Evolutionary conservation across 2,329 filamentous ascomycete genomes (phyloP).

Genomic region (Leptographium radiaticola): DNA sequence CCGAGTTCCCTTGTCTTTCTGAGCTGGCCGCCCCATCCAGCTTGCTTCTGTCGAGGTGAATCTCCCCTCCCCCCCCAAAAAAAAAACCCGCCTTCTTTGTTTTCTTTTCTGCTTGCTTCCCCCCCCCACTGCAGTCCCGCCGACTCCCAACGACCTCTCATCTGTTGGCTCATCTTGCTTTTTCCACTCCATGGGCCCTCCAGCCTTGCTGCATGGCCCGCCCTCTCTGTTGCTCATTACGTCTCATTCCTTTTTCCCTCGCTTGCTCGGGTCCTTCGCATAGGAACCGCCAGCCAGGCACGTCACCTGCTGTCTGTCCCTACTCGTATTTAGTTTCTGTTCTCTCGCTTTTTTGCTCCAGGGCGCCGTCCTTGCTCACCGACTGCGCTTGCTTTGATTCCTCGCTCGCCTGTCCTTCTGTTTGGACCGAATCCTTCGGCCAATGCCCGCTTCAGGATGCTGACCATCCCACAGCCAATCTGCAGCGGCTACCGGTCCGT

Average conservation of each 20-base stretch:
- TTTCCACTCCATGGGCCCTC: slow-evolving; percentile 9
- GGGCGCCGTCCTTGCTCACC: neutral
- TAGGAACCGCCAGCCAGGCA: too few relatives aligned
- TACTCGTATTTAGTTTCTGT: neutral
- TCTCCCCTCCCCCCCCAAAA: slow-evolving; percentile 16
- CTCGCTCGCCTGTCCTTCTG: neutral
- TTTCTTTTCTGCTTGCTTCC: slow-evolving; percentile 6
- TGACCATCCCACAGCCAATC: slow-evolving; percentile 47
- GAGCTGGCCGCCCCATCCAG: slow-evolving; percentile 35
- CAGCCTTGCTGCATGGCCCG: neutral
- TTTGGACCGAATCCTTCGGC: neutral
- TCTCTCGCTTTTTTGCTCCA: neutral
- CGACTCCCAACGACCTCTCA: neutral
- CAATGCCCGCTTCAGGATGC: slow-evolving; percentile 34
- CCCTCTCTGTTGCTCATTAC: too few relatives aligned
- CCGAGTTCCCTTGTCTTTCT: slow-evolving; percentile 22
- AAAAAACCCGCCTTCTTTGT: slow-evolving; percentile 5
- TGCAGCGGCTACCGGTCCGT: slow-evolving; percentile 46
- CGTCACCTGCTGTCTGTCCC: too few relatives aligned
- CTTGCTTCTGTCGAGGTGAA: slow-evolving; percentile 25
- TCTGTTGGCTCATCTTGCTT: slow-evolving; percentile 13
- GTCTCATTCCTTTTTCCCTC: too few relatives aligned
- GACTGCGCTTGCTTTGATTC: neutral
- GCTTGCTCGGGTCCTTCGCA: too few relatives aligned
- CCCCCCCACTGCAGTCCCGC: neutral